Evolutionary conservation across 495 filamentous ascomycete species (phyloP).

Genomic region (Copromyces sp.): DNA sequence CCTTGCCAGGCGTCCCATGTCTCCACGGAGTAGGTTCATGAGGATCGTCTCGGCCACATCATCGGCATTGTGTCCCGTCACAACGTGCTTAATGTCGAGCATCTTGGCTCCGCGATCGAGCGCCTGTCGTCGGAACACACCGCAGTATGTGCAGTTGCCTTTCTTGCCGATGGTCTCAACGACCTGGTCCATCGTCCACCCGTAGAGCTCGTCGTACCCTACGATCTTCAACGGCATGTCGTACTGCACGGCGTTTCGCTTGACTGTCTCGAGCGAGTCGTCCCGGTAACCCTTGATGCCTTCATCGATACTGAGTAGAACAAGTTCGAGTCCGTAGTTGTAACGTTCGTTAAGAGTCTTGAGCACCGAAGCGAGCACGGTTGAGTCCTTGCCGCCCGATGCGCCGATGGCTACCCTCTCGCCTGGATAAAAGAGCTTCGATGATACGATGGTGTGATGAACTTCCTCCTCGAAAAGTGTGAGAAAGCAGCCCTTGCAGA

Average conservation of each 20-base stretch:
- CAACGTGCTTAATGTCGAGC: constrained; percentile 84
- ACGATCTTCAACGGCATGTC: constrained; percentile 83
- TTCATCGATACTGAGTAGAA: constrained; percentile 88
- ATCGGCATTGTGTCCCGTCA: constrained; percentile 96
- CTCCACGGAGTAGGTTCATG: constrained; percentile 91
- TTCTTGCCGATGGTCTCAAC: constrained; percentile 94
- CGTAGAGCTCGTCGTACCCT: constrained; percentile 89
- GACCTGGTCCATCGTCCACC: constrained; percentile 99
- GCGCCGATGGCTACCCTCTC: constrained; percentile 91
- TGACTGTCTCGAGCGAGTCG: constrained; percentile 90
- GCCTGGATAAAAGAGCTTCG: constrained; percentile 68
- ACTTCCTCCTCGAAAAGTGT: constrained; percentile 82
- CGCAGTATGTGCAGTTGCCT: constrained; percentile 98
- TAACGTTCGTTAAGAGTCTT: constrained; percentile 91
- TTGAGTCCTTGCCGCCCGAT: constrained; percentile 96
- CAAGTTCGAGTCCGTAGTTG: constrained; percentile 73
- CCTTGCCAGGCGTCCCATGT: constrained; percentile 75
- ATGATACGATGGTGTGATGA: constrained; percentile 77
- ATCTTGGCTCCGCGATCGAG: constrained; percentile 84
- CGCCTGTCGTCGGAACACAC: constrained; percentile 90
- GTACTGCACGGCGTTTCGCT: constrained; percentile 84
- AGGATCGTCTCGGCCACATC: constrained; percentile 97
- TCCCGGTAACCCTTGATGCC: constrained; percentile 95
- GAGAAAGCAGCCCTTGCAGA: constrained; percentile 86
- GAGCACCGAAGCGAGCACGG: constrained; percentile 85